Base-by-base conservation (phyloP, 257 asterid species). In the Parsonsia alboflavescens region DNA sequence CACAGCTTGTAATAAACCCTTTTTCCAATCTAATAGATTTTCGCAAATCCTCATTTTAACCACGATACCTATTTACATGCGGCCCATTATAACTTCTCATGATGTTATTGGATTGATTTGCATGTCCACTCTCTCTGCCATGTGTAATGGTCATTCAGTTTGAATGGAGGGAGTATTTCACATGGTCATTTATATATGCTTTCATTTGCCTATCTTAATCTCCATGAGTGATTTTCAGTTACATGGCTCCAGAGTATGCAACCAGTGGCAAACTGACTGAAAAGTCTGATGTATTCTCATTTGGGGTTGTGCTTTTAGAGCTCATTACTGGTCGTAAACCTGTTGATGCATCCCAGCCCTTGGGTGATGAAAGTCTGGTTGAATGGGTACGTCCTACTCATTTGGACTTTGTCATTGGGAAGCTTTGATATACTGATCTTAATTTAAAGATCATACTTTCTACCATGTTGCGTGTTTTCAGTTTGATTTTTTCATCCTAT, bases 181-280 rank as follows among this genome's bases (percentile, higher is more conserved):
- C 10, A 12, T 22, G 11, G 16, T 26, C 26, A 49, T 77, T 12
- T 58, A 21, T 52, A 1, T 53, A 8, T 9, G 17, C 5, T 46
- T 78, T 58, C 12, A 57, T 61, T 70, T 39, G 56, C 69, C 82
- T 58, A 67, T 71, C 49, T 71, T 53, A 28, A 69, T 70, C 75
- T 59, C 62, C 76, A 26, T 80, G 81, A 63, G 73, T 77, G 73
- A 77, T 74, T 76, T 78, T 78, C 90, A 90, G 97, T 75, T 92
- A 92, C 88, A 84, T 92, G 96, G 90, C 97, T 41, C 96, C 96
- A 1, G 96, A 92, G 82, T 92, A 90, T 80, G 97, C 97, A 72
- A 87, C 97, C 75, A 86, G 86, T 24, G 97, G 97, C 70, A 92
- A 92, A 87, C 86, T 92, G 75, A 90, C 93, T 2, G 96, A 90